phyloP scores from a whole-genome alignment of 2,329 filamentous ascomycete species.

The Colletotrichum zoysiae region DNA sequence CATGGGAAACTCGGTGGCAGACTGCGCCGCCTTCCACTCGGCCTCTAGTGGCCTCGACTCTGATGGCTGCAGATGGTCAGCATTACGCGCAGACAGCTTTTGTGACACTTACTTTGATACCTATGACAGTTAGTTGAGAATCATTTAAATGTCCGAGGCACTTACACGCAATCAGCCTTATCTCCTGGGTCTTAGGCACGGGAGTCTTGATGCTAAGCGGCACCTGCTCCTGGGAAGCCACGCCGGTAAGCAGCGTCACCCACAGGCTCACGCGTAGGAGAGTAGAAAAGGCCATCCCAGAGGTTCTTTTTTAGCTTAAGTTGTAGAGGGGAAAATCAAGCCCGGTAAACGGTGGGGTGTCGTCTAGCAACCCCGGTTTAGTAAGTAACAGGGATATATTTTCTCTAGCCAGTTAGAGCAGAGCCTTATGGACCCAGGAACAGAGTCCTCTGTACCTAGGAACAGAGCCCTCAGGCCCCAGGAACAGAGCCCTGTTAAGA shows the following conservation, averaged over 20 bases:
- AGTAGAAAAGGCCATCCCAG: neutral
- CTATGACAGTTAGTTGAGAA: conserved; percentile 1
- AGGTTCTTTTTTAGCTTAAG: neutral
- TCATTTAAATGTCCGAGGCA: neutral
- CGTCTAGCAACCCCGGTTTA: conserved; percentile 19
- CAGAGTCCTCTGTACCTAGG: too few relatives aligned
- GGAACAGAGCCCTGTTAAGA: too few relatives aligned
- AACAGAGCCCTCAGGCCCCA: too few relatives aligned
- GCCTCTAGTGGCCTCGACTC: conserved; percentile 5
- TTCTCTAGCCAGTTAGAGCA: too few relatives aligned
- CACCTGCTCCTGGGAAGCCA: conserved; percentile 1
- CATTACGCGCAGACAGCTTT: too few relatives aligned
- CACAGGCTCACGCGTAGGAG: neutral
- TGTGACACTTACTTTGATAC: conserved; percentile 1
- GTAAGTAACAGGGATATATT: conserved; percentile 22
- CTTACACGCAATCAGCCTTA: conserved; percentile 31
- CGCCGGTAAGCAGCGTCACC: neutral
- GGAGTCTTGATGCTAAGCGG: neutral
- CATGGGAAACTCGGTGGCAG: conserved; percentile 19
- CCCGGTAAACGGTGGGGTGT: conserved; percentile 15
- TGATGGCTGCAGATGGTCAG: conserved; percentile 13
- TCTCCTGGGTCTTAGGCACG: neutral
- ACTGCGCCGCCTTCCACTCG: conserved; percentile 25
- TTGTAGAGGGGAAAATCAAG: neutral
- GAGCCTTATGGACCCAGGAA: too few relatives aligned